Evolutionary conservation across 1,284 basidiomycete species (phyloP).

Genomic region (Ganoderma meredithae): DNA sequence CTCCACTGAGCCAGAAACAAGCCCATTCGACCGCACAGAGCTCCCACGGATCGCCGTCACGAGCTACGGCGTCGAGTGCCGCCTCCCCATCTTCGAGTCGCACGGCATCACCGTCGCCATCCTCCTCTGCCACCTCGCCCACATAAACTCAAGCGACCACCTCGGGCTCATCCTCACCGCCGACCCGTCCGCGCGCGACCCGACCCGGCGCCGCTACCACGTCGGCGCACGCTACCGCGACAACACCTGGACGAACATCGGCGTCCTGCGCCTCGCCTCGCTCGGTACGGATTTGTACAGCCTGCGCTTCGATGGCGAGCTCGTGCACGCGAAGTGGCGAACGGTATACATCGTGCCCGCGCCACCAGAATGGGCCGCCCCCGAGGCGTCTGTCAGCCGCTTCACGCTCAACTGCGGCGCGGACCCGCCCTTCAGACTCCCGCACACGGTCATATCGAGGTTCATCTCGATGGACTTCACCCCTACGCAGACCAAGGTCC

Average conservation of each 20-base stretch:
- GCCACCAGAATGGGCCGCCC: background rate
- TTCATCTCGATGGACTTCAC: background rate
- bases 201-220: background rate
- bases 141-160: background rate
- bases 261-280: background rate
- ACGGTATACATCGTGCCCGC: slow-evolving; percentile 8
- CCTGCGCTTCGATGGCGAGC: slow-evolving; percentile 8
- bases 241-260: background rate
- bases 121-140: background rate
- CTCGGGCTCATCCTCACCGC: slow-evolving; percentile 5
- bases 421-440: slow-evolving; percentile 4
- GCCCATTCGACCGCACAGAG: slow-evolving; percentile 3
- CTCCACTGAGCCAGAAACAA: background rate
- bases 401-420: background rate
- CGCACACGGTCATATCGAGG: background rate
- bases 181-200: background rate
- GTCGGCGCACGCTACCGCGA: background rate
- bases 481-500: background rate
- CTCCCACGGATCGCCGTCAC: background rate
- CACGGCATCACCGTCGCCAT: slow-evolving; percentile 9
- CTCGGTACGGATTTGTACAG: slow-evolving; percentile 13
- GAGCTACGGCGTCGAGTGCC: slow-evolving; percentile 4
- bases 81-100: slow-evolving; percentile 8
- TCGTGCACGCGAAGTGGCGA: slow-evolving; percentile 3
- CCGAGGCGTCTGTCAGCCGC: background rate